Percentiles rank a stretch among this genome's conserved stretches.
Evolutionary conservation across 2,329 filamentous ascomycete species (phyloP).

Genomic region (Lachnellula suecica): DNA sequence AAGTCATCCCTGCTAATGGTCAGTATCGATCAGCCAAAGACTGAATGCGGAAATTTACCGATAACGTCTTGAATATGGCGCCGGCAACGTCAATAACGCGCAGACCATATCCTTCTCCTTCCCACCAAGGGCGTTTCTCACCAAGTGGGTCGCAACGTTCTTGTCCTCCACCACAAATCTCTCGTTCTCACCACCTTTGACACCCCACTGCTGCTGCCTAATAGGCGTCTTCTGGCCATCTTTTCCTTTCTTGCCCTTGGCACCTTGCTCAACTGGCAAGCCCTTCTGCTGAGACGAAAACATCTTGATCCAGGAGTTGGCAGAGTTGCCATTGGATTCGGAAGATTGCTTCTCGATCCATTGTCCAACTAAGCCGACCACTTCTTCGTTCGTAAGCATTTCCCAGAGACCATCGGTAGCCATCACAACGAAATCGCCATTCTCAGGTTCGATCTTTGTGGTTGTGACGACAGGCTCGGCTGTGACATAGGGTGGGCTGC

Average conservation of each 20-base stretch:
- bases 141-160: constrained; percentile 93
- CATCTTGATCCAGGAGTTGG: constrained; percentile 66
- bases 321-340: constrained; percentile 33
- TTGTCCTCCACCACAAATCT: constrained; percentile 94
- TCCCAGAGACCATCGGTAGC: constrained; percentile 98
- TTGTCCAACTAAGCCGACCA: constrained; percentile 91
- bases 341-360: constrained; percentile 81
- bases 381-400: constrained; percentile 98
- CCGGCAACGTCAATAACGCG: constrained; percentile 85
- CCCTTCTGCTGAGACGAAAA: constrained; percentile 53
- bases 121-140: constrained; percentile 91
- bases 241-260: constrained; percentile 39
- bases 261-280: constrained; percentile 74
- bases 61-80: constrained; percentile 88
- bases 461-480: constrained; percentile 94
- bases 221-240: constrained; percentile 85
- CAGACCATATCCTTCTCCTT: constrained; percentile 93
- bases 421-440: constrained; percentile 93
- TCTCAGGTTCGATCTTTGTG: constrained; percentile 83
- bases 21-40: constrained; percentile 7
- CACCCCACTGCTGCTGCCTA: constrained; percentile 87
- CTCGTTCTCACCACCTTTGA: constrained; percentile 68
- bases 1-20: constrained; percentile 72
- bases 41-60: constrained; percentile 54
- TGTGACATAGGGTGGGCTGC: constrained; percentile 94